Evolutionary conservation across 768 basidiomycete species (phyloP), one percentile per base, ranked within the genome.

Genomic region (Trichaptum fuscoviolaceum): DNA sequence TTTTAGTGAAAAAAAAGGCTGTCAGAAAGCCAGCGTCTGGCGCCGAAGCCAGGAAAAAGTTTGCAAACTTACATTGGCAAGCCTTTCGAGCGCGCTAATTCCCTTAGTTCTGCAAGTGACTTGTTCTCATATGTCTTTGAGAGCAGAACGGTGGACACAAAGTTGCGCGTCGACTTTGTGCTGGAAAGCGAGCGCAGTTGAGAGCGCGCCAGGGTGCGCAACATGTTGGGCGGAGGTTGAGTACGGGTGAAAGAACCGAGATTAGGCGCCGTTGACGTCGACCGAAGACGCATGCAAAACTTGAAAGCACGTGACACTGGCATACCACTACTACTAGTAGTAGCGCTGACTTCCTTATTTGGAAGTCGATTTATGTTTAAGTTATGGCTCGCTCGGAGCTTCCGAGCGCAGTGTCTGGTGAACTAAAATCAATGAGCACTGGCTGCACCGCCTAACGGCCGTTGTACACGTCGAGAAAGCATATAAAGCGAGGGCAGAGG

Each of bases 131-230:
- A 87, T 63, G 83, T 79, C 67, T 83, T 80, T 35, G 83, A 80
- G 66, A 88, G 82, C 25, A 87, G 81, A 36, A 84, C 82, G 20
- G 86, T 81, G 30, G 86, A 87, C 59, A 84, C 84, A 65, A 84
- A 80, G 34, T 69, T 68, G 59, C 74, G 69, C 58, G 71, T 65
- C 70, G 64, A 36, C 60, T 67, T 66, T 69, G 70, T 63, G 69
- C 64, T 69, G 76, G 42, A 67, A 10, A 58, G 23, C 24, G 24
- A 27, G 58, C n/a, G 68, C 58, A 68, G 65, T 35, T 67, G 71
- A 2, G 52, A 71, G 68, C 64, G 67, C 62, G 52, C 65, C 65
- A 57, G 72, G 63, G 71, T 63, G 26, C 74, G 74, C 24, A 77
- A 70, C 77, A 78, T 78, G 68, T 63, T 63, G 12, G 58, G 30